Conservation (phyloP, 2,329 filamentous ascomycete genomes). For the Coniochaeta sp. region DNA sequence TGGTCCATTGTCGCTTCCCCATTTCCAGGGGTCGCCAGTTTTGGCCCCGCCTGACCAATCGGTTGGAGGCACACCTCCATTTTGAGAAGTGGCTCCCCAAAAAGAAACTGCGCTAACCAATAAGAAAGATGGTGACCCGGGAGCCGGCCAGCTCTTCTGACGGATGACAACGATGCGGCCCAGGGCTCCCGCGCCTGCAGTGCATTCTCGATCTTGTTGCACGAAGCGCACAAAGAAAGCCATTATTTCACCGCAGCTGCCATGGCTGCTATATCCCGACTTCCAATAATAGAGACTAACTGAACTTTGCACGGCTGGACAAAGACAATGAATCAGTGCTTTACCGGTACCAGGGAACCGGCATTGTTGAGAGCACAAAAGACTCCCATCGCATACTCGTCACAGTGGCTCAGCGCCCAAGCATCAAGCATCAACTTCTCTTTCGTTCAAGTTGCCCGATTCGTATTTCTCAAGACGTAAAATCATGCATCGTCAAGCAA, state of each 20-base stretch:
- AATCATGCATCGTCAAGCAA: neutral
- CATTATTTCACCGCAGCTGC: neutral
- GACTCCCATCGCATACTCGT: neutral
- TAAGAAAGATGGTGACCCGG: neutral
- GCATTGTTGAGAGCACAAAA: no score
- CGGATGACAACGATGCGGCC: neutral
- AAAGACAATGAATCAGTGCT: no score
- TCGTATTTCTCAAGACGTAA: neutral
- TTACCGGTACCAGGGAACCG: no score
- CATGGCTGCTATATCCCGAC: neutral
- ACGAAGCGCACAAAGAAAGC: neutral
- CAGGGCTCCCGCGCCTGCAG: neutral
- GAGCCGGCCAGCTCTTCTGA: neutral
- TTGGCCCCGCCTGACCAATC: conserved; percentile 1
- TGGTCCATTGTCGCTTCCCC: neutral
- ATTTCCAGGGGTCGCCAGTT: neutral
- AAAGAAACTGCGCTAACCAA: neutral
- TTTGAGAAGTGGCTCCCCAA: neutral
- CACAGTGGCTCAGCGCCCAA: neutral
- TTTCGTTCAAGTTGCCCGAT: neutral
- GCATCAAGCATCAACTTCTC: neutral
- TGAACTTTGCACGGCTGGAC: neutral
- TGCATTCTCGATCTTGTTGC: neutral
- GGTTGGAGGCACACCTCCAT: neutral
- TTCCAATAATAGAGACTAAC: neutral